Base-by-base conservation (phyloP, 345 rosid genomes). In the Camelina hispida region DNA sequence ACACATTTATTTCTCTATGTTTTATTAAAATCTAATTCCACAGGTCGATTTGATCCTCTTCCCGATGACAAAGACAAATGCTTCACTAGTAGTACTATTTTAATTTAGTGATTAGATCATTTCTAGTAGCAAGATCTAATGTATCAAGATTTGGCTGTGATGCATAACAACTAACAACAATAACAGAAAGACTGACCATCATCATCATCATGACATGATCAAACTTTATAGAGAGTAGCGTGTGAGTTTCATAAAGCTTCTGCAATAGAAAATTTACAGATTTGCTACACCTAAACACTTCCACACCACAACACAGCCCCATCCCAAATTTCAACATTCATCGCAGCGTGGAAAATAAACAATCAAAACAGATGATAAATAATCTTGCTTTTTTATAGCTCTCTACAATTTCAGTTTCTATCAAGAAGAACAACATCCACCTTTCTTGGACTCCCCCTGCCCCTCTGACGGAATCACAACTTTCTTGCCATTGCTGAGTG, bases 361-460 rank as follows among this genome's bases (percentile, higher is more conserved):
- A 69, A 70, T 54, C 66, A 62, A 62, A 62, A 70, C 60, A 77
- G 14, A 63, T 55, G 48, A 23, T 32, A 43, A 44, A 40, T 32
- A 69, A 34, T 16, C 65, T 69, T 76, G 9, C 46, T 46, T 71
- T 70, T 70, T 51, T 3, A 62, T 23, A 61, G 69, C 66, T 57
- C 25, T 71, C 81, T 66, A 78, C 77, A 67, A 22, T 71, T 62
- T 35, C 50, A 56, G 48, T 47, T 57, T 57, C 72, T 58, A 13
- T 79, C 81, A 89, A 34, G 80, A 79, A 15, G 80, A 83, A 80
- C 97, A 91, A 53, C 98, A 87, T 71, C 96, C 85, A 42, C 82
- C 89, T 50, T 74, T 83, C 80, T 76, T 82, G 16, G 87, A 55
- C 16, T 77, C 86, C 0, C 68, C 77, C 10, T 40, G 63, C 20